Conservation (phyloP, 2,329 filamentous ascomycete species). For the Exophiala sp. region DNA sequence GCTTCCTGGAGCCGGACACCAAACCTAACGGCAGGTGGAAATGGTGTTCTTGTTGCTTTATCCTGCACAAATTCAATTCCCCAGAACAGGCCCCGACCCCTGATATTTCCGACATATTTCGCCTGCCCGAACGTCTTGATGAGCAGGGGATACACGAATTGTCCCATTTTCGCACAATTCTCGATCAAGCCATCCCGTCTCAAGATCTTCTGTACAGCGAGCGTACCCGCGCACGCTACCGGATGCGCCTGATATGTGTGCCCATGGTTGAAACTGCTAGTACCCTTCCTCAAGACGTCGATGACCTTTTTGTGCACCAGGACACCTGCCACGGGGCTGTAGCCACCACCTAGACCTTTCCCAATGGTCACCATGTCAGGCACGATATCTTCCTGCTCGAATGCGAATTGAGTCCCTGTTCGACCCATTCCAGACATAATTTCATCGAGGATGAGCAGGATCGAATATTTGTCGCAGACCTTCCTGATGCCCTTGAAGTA, state of each 20-base stretch:
- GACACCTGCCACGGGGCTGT: slow-evolving; percentile 53
- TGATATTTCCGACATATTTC: slow-evolving; percentile 55
- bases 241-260: slow-evolving; percentile 59
- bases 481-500: slow-evolving; percentile 55
- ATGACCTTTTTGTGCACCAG: slow-evolving; percentile 50
- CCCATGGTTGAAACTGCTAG: slow-evolving; percentile 53
- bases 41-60: slow-evolving; percentile 53
- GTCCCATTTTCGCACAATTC: slow-evolving; percentile 36
- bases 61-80: slow-evolving; percentile 59
- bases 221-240: slow-evolving; percentile 51
- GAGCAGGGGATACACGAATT: slow-evolving; percentile 41
- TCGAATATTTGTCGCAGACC: slow-evolving; percentile 61
- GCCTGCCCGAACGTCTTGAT: slow-evolving; percentile 43
- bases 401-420: slow-evolving; percentile 38
- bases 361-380: slow-evolving; percentile 60
- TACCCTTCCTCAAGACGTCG: slow-evolving; percentile 47
- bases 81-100: slow-evolving; percentile 59
- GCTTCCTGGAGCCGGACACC: slow-evolving; percentile 43
- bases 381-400: slow-evolving; percentile 36
- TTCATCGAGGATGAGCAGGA: slow-evolving; percentile 69
- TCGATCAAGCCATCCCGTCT: slow-evolving; percentile 47
- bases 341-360: slow-evolving; percentile 58
- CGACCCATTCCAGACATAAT: slow-evolving; percentile 60
- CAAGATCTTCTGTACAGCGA: slow-evolving; percentile 53
- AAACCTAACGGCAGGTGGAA: slow-evolving; percentile 42